phyloP scores from a whole-genome alignment of 2,329 filamentous ascomycete genomes.

The Colletotrichum sidae region DNA sequence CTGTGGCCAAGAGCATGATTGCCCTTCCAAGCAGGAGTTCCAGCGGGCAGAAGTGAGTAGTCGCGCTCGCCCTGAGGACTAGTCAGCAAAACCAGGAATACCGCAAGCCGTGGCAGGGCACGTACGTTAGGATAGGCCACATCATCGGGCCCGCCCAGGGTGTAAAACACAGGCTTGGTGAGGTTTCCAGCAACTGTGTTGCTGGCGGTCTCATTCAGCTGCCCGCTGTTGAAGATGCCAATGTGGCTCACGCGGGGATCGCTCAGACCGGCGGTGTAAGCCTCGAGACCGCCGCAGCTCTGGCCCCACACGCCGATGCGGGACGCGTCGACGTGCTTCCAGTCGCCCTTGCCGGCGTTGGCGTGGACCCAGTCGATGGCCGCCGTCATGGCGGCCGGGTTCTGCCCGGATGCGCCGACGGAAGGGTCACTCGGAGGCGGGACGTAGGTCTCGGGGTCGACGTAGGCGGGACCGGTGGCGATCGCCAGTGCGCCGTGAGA shows the following conservation, averaged over 20 bases:
- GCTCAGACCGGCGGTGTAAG: slow-evolving; percentile 19
- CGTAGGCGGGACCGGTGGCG: slow-evolving; percentile 1
- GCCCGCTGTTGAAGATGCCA: slow-evolving; percentile 29
- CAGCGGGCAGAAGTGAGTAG: slow-evolving; percentile 5
- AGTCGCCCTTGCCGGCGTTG: slow-evolving; percentile 24
- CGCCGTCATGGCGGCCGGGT: slow-evolving; percentile 19
- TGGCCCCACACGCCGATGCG: slow-evolving; percentile 28
- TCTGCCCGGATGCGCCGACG: slow-evolving; percentile 5
- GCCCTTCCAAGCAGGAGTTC: slow-evolving; percentile 24
- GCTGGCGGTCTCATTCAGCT: background rate
- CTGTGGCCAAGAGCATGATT: slow-evolving; percentile 24
- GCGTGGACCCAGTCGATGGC: slow-evolving; percentile 22
- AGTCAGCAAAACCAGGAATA: background rate
- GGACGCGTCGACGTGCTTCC: slow-evolving; percentile 24
- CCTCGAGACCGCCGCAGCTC: slow-evolving; percentile 26
- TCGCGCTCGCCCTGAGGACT: slow-evolving; percentile 16
- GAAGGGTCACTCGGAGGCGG: background rate
- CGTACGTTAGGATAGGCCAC: slow-evolving; percentile 8
- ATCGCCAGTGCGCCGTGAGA: slow-evolving; percentile 18
- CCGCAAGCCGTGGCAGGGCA: background rate
- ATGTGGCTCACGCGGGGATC: slow-evolving; percentile 16
- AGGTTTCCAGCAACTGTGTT: background rate
- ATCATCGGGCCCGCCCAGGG: slow-evolving; percentile 13
- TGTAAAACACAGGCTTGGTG: slow-evolving; percentile 25
- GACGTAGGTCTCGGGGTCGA: slow-evolving; percentile 23